Percentiles rank a stretch among this genome's conserved stretches.
Conservation (phyloP, 305 asterid genomes). For the Nicotiana rustica region DNA sequence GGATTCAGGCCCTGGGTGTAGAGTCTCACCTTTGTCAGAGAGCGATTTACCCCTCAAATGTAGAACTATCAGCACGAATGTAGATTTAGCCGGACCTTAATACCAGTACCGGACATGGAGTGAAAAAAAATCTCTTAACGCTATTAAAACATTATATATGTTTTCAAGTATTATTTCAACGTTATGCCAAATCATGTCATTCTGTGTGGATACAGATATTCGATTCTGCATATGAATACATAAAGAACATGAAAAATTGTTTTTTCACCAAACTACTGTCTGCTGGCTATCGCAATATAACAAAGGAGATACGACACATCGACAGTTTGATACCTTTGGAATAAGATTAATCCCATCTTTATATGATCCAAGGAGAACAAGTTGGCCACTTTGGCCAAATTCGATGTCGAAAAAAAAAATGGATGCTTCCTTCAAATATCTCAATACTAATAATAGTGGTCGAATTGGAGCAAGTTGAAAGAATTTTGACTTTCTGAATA, state of each 20-base stretch:
- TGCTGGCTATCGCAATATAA: not conserved
- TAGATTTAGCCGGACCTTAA: too few relatives aligned
- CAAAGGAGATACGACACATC: not conserved
- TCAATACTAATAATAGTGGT: not conserved
- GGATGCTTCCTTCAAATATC: not conserved
- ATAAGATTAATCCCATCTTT: constrained; percentile 8
- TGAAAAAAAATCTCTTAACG: too few relatives aligned
- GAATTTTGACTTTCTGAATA: not conserved
- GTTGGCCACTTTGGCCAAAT: constrained; percentile 14
- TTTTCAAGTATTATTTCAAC: too few relatives aligned
- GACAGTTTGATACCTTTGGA: constrained; percentile 22
- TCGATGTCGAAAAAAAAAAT: not conserved
- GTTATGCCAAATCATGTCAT: not conserved
- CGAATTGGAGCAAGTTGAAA: not conserved
- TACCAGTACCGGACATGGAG: too few relatives aligned
- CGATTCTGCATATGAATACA: constrained; percentile 21
- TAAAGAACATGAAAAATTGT: not conserved
- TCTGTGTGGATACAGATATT: constrained; percentile 13
- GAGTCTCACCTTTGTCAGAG: too few relatives aligned
- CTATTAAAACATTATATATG: not conserved
- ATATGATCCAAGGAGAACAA: constrained; percentile 25
- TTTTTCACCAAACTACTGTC: not conserved
- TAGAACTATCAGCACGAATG: too few relatives aligned
- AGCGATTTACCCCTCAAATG: too few relatives aligned
- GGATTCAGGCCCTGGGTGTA: too few relatives aligned